Conservation (phyloP, 352 stramenopile genomes). For the Aphanomyces cochlioides region DNA sequence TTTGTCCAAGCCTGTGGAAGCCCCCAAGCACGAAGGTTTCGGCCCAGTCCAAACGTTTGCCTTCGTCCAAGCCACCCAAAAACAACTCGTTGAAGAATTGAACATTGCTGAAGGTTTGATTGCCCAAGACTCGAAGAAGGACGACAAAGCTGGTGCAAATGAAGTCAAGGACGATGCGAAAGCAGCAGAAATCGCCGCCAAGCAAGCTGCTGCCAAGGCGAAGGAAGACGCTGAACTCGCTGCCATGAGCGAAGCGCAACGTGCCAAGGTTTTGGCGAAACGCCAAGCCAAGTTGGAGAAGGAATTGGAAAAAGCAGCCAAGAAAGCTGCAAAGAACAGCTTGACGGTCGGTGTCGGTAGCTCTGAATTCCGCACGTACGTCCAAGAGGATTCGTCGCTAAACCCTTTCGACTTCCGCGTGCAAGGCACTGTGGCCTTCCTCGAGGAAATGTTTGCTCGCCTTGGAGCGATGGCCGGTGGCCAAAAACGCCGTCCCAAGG, state of each 20-base stretch:
- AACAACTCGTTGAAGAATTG: slow-evolving; percentile 48
- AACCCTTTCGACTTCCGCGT: slow-evolving; percentile 62
- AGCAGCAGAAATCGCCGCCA: slow-evolving; percentile 47
- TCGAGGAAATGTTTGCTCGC: slow-evolving; percentile 64
- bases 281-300: slow-evolving; percentile 66
- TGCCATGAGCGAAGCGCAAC: slow-evolving; percentile 69
- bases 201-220: slow-evolving; percentile 61
- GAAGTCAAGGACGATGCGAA: slow-evolving; percentile 54
- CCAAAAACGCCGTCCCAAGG: slow-evolving; percentile 78
- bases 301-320: slow-evolving; percentile 71
- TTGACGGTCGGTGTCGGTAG: slow-evolving; percentile 65
- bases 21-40: slow-evolving; percentile 28
- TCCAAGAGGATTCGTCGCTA: slow-evolving; percentile 34
- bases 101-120: slow-evolving; percentile 55
- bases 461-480: slow-evolving; percentile 55
- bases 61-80: slow-evolving; percentile 46
- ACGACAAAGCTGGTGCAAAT: slow-evolving; percentile 47
- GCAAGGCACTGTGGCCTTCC: slow-evolving; percentile 40
- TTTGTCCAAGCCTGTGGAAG: slow-evolving; percentile 28
- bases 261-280: slow-evolving; percentile 41
- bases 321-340: slow-evolving; percentile 64
- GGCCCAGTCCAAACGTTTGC: slow-evolving; percentile 41
- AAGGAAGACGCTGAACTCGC: slow-evolving; percentile 84
- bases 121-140: slow-evolving; percentile 49
- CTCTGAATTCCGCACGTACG: slow-evolving; percentile 54